These are phyloP conservation scores for Hapsidospora chrysogenum DNA, from an alignment of 495 filamentous ascomycete species.

Conservation along the genomic window DNA sequence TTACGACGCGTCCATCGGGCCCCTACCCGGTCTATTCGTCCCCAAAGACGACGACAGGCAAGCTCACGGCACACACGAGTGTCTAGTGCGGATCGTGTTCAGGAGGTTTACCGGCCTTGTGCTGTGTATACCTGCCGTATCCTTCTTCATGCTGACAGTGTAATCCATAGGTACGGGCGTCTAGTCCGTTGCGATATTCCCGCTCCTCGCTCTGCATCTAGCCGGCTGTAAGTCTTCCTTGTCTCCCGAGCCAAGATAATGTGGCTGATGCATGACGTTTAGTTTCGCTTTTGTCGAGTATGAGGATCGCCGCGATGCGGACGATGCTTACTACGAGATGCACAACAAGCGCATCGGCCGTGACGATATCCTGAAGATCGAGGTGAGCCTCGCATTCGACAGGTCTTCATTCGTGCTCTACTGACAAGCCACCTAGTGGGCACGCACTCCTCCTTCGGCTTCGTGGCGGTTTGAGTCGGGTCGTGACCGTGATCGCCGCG, in stretches of 20 bases:
- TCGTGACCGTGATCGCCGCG: slow-evolving; percentile 52
- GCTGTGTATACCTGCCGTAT: neutral
- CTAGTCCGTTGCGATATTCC: slow-evolving; percentile 98
- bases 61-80: too few relatives aligned
- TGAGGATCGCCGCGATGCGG: slow-evolving; percentile 94
- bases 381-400: slow-evolving; percentile 39
- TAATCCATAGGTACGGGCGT: slow-evolving; percentile 67
- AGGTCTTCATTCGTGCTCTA: slow-evolving; percentile 5
- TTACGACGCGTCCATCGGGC: too few relatives aligned
- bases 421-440: too few relatives aligned
- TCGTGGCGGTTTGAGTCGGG: slow-evolving; percentile 96
- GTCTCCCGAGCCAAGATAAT: neutral
- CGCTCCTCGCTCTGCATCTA: slow-evolving; percentile 79
- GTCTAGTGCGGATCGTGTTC: too few relatives aligned
- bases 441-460: slow-evolving; percentile 91
- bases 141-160: slow-evolving; percentile 3
- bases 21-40: too few relatives aligned
- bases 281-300: slow-evolving; percentile 99
- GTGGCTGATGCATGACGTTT: slow-evolving; percentile 2
- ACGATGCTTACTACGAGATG: slow-evolving; percentile 99
- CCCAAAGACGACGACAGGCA: too few relatives aligned
- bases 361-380: slow-evolving; percentile 94
- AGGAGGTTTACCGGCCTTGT: too few relatives aligned
- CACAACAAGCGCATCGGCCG: slow-evolving; percentile 97
- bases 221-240: slow-evolving; percentile 65